Base-by-base conservation (phyloP, 1,139 yeast genomes). In the Lizanozyma gosingica region DNA sequence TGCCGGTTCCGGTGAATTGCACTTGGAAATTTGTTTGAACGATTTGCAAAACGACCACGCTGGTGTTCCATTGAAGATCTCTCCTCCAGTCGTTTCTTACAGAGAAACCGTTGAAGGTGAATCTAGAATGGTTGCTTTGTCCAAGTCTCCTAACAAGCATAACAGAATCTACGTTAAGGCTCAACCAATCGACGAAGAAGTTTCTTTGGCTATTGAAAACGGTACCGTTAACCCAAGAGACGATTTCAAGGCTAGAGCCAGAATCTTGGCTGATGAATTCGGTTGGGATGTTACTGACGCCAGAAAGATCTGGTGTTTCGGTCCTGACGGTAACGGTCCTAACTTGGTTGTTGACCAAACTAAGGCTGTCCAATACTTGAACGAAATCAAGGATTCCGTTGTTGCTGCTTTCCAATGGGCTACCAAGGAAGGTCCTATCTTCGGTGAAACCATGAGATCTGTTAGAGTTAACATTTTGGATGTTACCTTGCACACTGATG, bases 361-460 rank as follows among this genome's bases (percentile, higher is more conserved):
- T 66, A 92, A 92, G 92, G 97, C 98, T 63, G 97, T 92, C 52
- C 97, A 92, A 79, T 92, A 90, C 90, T 83, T 92, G 78, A 73
- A 80, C 73, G 98, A 92, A 81, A 92, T 92, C 80, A 92, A 92
- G 86, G 98, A 92, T 74, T 90, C 96, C 64, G 96, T 90, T 65
- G 96, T 90, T 65, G 92, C 98, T 68, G 97, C 96, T 71, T 92
- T 90, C 97, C 97, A 92, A 80, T 92, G 97, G 97, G 97, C 97
- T 74, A 79, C 97, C 67, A 90, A 86, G 81, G 97, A 94, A 75
- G 98, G 98, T 81, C 98, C 98, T 67, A 76, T 92, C 68, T 78
- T 92, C 64, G 96, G 95, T 78, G 98, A 92, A 80, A 77, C 73
- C 71, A 74, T 86, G 76, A 90, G 98, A 82, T 84, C 95, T 62